These are phyloP conservation scores for Saprolegnia diclina DNA, from an alignment of 352 stramenopile species.

Conservation along the genomic window DNA sequence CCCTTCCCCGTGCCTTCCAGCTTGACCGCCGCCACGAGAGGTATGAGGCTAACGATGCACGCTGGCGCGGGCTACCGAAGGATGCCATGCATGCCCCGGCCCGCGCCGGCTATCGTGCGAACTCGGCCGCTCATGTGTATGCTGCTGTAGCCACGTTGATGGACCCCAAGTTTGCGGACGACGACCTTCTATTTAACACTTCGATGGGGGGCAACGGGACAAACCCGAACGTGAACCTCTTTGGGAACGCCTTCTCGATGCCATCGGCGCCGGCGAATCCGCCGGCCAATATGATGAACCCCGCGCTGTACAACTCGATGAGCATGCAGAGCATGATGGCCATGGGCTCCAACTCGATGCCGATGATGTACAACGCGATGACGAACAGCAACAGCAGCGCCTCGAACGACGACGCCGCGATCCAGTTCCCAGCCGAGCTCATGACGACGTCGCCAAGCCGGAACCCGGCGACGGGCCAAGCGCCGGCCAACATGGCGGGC, in stretches of 20 bases:
- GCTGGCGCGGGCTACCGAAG: neutral
- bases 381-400: neutral
- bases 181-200: neutral
- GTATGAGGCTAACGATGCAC: neutral
- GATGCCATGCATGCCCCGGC: neutral
- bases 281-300: slow-evolving; percentile 1
- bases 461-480: neutral
- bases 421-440: slow-evolving; percentile 7
- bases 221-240: slow-evolving; percentile 1
- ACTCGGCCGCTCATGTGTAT: neutral
- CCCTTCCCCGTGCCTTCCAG: neutral
- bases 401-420: neutral
- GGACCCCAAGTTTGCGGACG: slow-evolving; percentile 3
- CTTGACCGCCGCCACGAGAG: neutral
- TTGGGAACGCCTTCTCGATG: slow-evolving; percentile 13
- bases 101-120: neutral
- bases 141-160: neutral
- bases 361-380: slow-evolving; percentile 14
- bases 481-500: neutral
- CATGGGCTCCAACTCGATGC: slow-evolving; percentile 7
- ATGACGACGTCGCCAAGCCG: too few relatives aligned
- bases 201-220: neutral
- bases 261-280: neutral
- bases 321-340: slow-evolving; percentile 14
- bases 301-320: slow-evolving; percentile 9